Evolutionary conservation across 129 eudicot species (phyloP).

Genomic region (Ambrosia artemisiifolia): DNA sequence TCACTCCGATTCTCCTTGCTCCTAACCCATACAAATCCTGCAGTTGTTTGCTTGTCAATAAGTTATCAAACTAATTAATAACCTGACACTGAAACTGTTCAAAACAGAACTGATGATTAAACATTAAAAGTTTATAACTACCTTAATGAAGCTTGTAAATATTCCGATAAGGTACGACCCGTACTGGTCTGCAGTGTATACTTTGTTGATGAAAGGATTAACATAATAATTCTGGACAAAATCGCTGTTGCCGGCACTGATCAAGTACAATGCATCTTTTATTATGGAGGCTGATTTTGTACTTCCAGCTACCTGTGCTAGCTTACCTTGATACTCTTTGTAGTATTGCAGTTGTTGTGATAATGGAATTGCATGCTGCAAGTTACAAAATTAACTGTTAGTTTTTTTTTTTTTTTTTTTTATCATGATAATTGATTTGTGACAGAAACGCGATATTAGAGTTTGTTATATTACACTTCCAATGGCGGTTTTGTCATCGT

Average conservation of each 20-base stretch:
- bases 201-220: conserved; percentile 58
- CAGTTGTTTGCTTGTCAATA: neutral
- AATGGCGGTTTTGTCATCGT: conserved; percentile 74
- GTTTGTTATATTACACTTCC: conserved; percentile 38
- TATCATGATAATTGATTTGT: neutral
- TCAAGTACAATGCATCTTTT: conserved; percentile 46
- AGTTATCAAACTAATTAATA: neutral
- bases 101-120: neutral
- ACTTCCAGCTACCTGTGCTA: conserved; percentile 55
- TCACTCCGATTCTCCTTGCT: conserved; percentile 86
- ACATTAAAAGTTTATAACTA: conserved; percentile 8
- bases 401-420: too few species aligned
- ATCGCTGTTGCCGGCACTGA: conserved; percentile 62
- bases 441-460: neutral
- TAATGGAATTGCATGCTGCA: conserved; percentile 73
- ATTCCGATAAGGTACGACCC: conserved; percentile 42
- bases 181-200: conserved; percentile 62
- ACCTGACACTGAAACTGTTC: neutral
- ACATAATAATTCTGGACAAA: conserved; percentile 63
- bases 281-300: conserved; percentile 53
- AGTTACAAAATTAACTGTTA: neutral
- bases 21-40: conserved; percentile 74
- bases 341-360: conserved; percentile 50
- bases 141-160: conserved; percentile 59
- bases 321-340: conserved; percentile 58